Base-by-base conservation (phyloP, 495 filamentous ascomycete species). In the Thermothielavioides terrestris region DNA sequence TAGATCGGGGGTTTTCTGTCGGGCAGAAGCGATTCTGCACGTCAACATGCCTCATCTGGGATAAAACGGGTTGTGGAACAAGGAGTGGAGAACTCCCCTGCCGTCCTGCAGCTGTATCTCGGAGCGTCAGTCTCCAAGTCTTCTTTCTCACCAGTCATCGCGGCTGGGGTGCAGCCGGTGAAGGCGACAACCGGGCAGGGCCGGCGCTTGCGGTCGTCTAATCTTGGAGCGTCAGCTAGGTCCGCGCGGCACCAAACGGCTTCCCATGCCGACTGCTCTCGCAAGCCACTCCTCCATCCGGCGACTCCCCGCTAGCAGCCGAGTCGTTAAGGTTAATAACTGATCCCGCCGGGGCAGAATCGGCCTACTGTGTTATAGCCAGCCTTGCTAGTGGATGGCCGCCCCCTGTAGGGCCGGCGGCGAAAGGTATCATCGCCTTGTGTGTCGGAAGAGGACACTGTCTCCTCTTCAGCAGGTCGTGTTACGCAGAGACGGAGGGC, bases 21-120 rank as follows among this genome's bases (percentile, higher is more conserved):
- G 60, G 38, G 44, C 49, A 57, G 48, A 63, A 59, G 62, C 60
- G 58, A 60, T 37, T 52, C 56, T 65, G 60, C 58, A 58, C 36
- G 56, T 48, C 49, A 48, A 49, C 52, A 37, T 54, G 60, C 59
- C 59, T 66, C 60, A 64, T 58, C 49, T 61, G 47, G 60, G 42
- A 56, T 61, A 62, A 63, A n/a, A 61, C 49, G 46, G 49, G 30
- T 50, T 31, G 42, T 56, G 56, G 54, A 49, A 54, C 38, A 42
- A n/a, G 52, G 49, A 48, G 53, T 56, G 54, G 54, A 58, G 60
- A 46, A 53, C 46, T 42, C 38, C 60, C 43, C 55, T 58, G 52
- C 55, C 57, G 52, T 50, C 58, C 49, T 30, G 53, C 56, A 57
- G 53, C 41, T 39, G 37, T 46, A 36, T 46, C 38, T 28, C 44